Evolutionary conservation across 306 rosid genomes (phyloP), one percentile per base, ranked within the genome.

Genomic region (Begonia fuchsioides): DNA sequence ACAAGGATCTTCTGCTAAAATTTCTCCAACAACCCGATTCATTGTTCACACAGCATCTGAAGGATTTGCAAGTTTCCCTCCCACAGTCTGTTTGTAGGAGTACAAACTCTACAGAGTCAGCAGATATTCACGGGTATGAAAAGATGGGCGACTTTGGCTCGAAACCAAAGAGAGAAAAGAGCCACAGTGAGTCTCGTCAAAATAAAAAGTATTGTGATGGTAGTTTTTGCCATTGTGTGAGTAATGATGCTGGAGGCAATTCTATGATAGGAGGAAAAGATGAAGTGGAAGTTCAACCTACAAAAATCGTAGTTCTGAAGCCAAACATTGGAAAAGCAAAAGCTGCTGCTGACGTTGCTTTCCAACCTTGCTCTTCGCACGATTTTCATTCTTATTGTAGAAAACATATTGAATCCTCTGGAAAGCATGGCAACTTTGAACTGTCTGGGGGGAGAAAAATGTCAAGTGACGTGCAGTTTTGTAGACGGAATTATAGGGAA

Each of bases 301-400:
- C 81, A 63, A 74, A 77, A 67, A 90, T 90, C 54, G 95, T 90
- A 57, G 92, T 90, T 55, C 73, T 90, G 53, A 90, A 90, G 59
- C 97, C 97, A 17, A 90, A 90, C 63, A 44, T 79, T 44, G 95
- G 94, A 56, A 81, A 75, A 75, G 58, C 67, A 15, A 75, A 70
- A 56, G 72, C 50, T 68, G 67, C 66, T 61, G 15, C 73, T 35
- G 44, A 72, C 53, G 46, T 64, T 44, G 68, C 39, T 38, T 65
- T 81, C 13, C 54, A 83, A 39, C 74, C 86, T 15, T 72, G 79
- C 67, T 81, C 94, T 68, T 57, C 93, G 1, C 76, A 57, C 52
- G 51, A 60, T 58, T 74, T 79, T 43, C 53, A 60, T 32, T 47
- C 79, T 44, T 76, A 73, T 61, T 61, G 46, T 70, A 76, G 76